These are phyloP conservation scores for Fusarium siculi DNA, from an alignment of 2,329 filamentous ascomycete species.

Conservation along the genomic window DNA sequence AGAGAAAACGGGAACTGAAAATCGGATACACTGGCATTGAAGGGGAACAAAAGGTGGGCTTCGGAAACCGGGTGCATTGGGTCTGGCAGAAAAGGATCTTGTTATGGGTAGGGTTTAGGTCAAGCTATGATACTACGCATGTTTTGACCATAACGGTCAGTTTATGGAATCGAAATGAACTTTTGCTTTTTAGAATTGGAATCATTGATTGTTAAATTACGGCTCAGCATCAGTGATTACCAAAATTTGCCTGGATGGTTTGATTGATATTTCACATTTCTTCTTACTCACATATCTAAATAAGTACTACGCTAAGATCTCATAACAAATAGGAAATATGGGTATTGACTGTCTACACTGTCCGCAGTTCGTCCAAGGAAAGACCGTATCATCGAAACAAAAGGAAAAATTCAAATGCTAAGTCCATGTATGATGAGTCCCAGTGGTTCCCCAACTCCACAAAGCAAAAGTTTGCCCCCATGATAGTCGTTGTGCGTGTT, in stretches of 20 bases:
- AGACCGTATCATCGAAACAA: slow-evolving; percentile 32
- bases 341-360: slow-evolving; percentile 47
- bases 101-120: slow-evolving; percentile 25
- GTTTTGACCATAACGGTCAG: slow-evolving; percentile 24
- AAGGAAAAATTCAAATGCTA: slow-evolving; percentile 35
- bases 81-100: slow-evolving; percentile 33
- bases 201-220: neutral
- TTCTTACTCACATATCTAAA: slow-evolving; percentile 11
- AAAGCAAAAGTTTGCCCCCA: slow-evolving; percentile 38
- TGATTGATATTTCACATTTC: neutral
- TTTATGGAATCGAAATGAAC: slow-evolving; percentile 29
- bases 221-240: neutral
- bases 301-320: slow-evolving; percentile 6
- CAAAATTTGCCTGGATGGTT: neutral
- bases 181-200: slow-evolving; percentile 32
- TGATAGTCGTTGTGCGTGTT: slow-evolving; percentile 34
- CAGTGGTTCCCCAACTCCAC: slow-evolving; percentile 40
- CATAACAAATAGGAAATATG: slow-evolving; percentile 42
- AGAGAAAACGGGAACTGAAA: slow-evolving; percentile 58
- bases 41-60: slow-evolving; percentile 57
- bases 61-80: slow-evolving; percentile 56
- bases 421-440: slow-evolving; percentile 38
- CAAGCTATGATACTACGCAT: slow-evolving; percentile 33
- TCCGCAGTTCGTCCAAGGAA: slow-evolving; percentile 41
- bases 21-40: slow-evolving; percentile 39